Conservation (phyloP, 2,329 filamentous ascomycete genomes). For the Colletotrichum zoysiae region DNA sequence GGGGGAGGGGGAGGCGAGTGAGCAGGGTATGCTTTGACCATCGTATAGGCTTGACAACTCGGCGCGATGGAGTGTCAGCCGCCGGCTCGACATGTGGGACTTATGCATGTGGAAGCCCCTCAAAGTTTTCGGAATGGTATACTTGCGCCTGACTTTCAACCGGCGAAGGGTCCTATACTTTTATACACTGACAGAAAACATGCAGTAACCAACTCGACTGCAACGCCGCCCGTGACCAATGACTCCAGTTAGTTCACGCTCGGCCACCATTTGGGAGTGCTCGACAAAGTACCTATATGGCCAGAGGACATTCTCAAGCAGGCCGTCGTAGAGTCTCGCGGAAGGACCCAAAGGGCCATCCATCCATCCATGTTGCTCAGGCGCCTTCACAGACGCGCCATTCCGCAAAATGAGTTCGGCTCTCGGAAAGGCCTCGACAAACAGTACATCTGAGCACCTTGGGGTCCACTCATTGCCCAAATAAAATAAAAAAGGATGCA, state of each 20-base stretch:
- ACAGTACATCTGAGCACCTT: not conserved
- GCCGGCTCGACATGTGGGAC: not conserved
- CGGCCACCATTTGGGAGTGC: not conserved
- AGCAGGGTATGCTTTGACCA: not conserved
- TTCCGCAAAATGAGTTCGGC: not conserved
- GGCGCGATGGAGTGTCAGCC: not conserved
- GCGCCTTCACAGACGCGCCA: not conserved
- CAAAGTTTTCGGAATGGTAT: not conserved
- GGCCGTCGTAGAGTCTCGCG: not conserved
- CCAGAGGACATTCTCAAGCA: not conserved
- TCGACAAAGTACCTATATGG: not conserved
- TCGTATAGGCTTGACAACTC: not conserved
- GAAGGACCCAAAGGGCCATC: not conserved
- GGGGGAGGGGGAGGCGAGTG: not conserved
- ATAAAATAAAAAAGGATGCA: no score
- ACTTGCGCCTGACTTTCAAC: not conserved
- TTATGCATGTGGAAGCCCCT: no score
- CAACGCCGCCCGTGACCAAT: not conserved
- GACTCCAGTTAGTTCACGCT: not conserved
- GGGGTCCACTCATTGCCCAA: not conserved
- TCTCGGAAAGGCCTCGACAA: not conserved
- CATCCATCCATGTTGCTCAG: not conserved
- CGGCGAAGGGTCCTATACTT: not conserved
- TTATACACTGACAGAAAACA: not conserved
- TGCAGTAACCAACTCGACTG: no score